These are phyloP conservation scores for Lasiodiplodia citricola DNA, from an alignment of 2,329 filamentous ascomycete species.

Conservation along the genomic window DNA sequence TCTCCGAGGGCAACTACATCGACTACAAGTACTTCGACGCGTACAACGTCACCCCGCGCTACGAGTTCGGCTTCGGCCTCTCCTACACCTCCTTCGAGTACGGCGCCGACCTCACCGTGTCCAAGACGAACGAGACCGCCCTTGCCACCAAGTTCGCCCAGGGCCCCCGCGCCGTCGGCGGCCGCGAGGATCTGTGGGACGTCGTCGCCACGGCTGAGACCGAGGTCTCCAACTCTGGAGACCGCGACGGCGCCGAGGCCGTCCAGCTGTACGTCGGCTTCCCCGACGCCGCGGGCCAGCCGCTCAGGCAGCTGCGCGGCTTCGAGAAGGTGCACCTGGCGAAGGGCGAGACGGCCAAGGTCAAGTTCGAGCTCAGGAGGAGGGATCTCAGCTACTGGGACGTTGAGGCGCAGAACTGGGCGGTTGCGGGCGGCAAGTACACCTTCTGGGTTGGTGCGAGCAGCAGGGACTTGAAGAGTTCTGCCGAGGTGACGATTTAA, in stretches of 20 bases:
- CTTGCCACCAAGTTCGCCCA: constrained; percentile 29
- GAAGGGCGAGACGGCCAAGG: constrained; percentile 21
- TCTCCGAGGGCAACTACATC: constrained; percentile 50
- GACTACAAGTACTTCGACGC: constrained; percentile 54
- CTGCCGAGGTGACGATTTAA: neutral
- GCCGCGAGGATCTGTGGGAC: constrained; percentile 25
- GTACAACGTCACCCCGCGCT: constrained; percentile 45
- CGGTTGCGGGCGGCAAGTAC: constrained; percentile 26
- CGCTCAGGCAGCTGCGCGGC: constrained; percentile 28
- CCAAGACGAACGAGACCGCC: neutral
- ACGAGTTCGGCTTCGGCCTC: constrained; percentile 28
- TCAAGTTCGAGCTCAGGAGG: constrained; percentile 26
- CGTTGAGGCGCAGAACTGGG: constrained; percentile 28
- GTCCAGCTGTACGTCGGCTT: constrained; percentile 31
- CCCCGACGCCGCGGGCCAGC: constrained; percentile 26
- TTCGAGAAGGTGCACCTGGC: constrained; percentile 29
- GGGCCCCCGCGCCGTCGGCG: constrained; percentile 25
- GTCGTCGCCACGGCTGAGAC: constrained; percentile 18
- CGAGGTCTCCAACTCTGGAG: constrained; percentile 29
- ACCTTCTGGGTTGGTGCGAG: constrained; percentile 27
- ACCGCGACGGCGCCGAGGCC: constrained; percentile 28
- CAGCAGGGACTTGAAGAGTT: constrained; percentile 19
- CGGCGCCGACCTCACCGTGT: constrained; percentile 37
- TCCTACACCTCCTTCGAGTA: constrained; percentile 25
- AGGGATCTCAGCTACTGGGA: constrained; percentile 31